Evolutionary conservation across 805 yeast genomes (phyloP).

Genomic region (Sugiyamaella lignohabitans): DNA sequence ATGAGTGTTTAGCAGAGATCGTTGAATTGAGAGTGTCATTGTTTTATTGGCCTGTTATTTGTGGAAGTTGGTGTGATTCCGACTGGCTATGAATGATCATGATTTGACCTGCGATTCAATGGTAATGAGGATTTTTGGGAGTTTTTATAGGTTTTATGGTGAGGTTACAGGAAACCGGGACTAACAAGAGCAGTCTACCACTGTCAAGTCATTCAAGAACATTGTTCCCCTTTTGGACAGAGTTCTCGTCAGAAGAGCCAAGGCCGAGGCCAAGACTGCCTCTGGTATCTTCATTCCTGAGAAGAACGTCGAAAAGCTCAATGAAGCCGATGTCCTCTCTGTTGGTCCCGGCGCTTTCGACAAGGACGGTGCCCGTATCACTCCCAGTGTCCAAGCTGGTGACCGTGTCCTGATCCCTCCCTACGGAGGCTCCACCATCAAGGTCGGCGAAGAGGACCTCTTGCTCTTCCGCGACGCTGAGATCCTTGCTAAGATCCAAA

Average conservation of each 20-base stretch:
- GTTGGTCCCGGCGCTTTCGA: slow-evolving; percentile 91
- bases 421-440: slow-evolving; percentile 87
- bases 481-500: slow-evolving; percentile 80
- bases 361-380: slow-evolving; percentile 63
- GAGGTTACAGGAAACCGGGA: background rate
- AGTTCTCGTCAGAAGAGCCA: slow-evolving; percentile 88
- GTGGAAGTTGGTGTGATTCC: too few relatives aligned
- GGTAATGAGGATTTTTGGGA: too few relatives aligned
- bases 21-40: too few relatives aligned
- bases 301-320: slow-evolving; percentile 89
- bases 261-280: slow-evolving; percentile 86
- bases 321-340: slow-evolving; percentile 86
- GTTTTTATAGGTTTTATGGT: too few relatives aligned
- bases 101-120: too few relatives aligned
- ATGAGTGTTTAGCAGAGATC: too few relatives aligned
- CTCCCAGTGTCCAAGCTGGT: slow-evolving; percentile 76
- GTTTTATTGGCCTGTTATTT: too few relatives aligned
- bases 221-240: slow-evolving; percentile 93
- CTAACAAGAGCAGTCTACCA: slow-evolving; percentile 7
- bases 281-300: slow-evolving; percentile 93
- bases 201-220: slow-evolving; percentile 75
- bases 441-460: slow-evolving; percentile 70
- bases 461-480: slow-evolving; percentile 87
- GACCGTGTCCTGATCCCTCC: slow-evolving; percentile 92
- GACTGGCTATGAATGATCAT: too few relatives aligned